Conservation (phyloP, 306 rosid species). For the Spatholobus suberectus region DNA sequence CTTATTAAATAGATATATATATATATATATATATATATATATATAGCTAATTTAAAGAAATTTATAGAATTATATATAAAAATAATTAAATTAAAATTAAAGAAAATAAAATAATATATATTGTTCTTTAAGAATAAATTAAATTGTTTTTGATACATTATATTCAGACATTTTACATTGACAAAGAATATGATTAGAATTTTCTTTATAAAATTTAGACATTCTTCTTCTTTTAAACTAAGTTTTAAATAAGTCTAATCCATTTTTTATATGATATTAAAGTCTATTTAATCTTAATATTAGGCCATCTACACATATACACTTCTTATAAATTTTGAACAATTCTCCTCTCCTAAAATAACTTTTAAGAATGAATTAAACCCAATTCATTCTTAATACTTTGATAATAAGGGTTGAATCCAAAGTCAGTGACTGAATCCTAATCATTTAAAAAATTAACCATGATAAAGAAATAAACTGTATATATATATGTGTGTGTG, state of each 20-base stretch:
- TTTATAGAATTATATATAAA: too few relatives aligned
- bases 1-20: too few relatives aligned
- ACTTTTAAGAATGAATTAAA: neutral
- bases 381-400: neutral
- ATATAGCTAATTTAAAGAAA: too few relatives aligned
- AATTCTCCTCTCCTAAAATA: neutral
- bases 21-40: too few relatives aligned
- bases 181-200: neutral
- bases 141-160: neutral
- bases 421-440: neutral
- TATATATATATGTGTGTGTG: too few relatives aligned
- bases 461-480: neutral
- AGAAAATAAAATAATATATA: too few relatives aligned
- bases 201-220: neutral
- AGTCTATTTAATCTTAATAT: neutral
- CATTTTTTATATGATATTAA: neutral
- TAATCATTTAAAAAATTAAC: neutral
- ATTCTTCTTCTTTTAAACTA: neutral
- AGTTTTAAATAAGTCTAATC: neutral
- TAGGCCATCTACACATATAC: neutral
- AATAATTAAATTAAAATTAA: too few relatives aligned
- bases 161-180: neutral
- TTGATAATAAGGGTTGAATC: neutral
- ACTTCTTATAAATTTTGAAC: neutral
- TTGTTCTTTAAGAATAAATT: too few relatives aligned